phyloP scores from a whole-genome alignment of 2,329 filamentous ascomycete species.

The Cladosporium sp. region DNA sequence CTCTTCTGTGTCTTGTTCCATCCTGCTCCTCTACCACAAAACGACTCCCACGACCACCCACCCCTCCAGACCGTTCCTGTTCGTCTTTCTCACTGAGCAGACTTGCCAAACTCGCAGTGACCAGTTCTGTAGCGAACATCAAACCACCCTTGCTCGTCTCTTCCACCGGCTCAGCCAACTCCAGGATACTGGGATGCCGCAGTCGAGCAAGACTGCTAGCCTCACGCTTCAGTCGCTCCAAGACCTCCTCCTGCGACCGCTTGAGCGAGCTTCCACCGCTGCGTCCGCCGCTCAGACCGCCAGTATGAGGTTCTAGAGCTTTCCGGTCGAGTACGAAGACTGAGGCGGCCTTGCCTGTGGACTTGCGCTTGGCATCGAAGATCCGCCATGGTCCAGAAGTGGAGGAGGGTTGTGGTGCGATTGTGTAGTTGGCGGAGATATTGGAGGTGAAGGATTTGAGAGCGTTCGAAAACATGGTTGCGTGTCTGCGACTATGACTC shows the following conservation, averaged over 20 bases:
- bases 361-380: slow-evolving; percentile 95
- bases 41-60: slow-evolving; percentile 64
- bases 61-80: slow-evolving; percentile 66
- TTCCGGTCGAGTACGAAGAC: slow-evolving; percentile 95
- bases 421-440: slow-evolving; percentile 85
- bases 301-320: slow-evolving; percentile 62
- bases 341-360: slow-evolving; percentile 80
- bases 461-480: slow-evolving; percentile 82
- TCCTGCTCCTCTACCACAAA: slow-evolving; percentile 78
- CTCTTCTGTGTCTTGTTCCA: slow-evolving; percentile 64
- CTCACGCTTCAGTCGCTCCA: slow-evolving; percentile 87
- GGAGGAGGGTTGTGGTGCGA: slow-evolving; percentile 71
- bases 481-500: not conserved
- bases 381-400: slow-evolving; percentile 94
- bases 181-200: slow-evolving; percentile 85
- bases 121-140: slow-evolving; percentile 91
- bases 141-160: slow-evolving; percentile 86
- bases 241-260: slow-evolving; percentile 78
- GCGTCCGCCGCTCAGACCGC: slow-evolving; percentile 46
- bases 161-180: slow-evolving; percentile 91
- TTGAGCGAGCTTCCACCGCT: slow-evolving; percentile 68
- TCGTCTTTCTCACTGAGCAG: slow-evolving; percentile 85
- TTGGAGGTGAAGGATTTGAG: slow-evolving; percentile 93
- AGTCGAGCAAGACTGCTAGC: slow-evolving; percentile 82
- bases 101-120: slow-evolving; percentile 81